Percentiles rank a stretch among this genome's conserved stretches.
Evolutionary conservation across 2,329 filamentous ascomycete species (phyloP).

Genomic region (Chaetomiaceae sp.): DNA sequence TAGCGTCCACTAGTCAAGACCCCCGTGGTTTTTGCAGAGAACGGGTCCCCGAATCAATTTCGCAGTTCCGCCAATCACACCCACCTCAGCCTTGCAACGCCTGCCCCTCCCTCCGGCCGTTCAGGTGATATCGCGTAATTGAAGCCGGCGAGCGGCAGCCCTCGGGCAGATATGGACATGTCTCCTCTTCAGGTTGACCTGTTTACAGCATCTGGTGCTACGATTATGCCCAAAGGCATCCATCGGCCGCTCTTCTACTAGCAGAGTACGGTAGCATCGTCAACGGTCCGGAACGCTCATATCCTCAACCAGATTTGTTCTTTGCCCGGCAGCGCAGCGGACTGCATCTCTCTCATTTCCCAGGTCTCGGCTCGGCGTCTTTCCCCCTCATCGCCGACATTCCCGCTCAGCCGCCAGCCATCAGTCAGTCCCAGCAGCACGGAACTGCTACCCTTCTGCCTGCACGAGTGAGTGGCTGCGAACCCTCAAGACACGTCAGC

Average conservation of each 20-base stretch:
- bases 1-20: neutral
- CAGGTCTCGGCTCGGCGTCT: neutral
- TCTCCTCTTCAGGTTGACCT: too few species aligned
- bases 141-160: neutral
- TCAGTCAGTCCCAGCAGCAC: slow-evolving; percentile 15
- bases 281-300: slow-evolving; percentile 2
- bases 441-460: slow-evolving; percentile 17
- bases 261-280: too few species aligned
- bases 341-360: too few species aligned
- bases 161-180: too few species aligned
- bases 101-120: neutral
- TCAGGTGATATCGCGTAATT: neutral
- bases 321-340: neutral
- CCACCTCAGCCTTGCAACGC: neutral
- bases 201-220: too few species aligned
- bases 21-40: neutral
- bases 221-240: too few species aligned
- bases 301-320: slow-evolving; percentile 3
- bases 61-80: slow-evolving; percentile 11
- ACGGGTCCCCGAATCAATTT: slow-evolving; percentile 7
- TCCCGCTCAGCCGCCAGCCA: slow-evolving; percentile 4
- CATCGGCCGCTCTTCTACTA: too few species aligned
- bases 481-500: slow-evolving; percentile 1
- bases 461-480: neutral
- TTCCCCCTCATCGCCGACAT: neutral